phyloP scores from a whole-genome alignment of 2,329 filamentous ascomycete genomes.

The Pyricularia sp. region DNA sequence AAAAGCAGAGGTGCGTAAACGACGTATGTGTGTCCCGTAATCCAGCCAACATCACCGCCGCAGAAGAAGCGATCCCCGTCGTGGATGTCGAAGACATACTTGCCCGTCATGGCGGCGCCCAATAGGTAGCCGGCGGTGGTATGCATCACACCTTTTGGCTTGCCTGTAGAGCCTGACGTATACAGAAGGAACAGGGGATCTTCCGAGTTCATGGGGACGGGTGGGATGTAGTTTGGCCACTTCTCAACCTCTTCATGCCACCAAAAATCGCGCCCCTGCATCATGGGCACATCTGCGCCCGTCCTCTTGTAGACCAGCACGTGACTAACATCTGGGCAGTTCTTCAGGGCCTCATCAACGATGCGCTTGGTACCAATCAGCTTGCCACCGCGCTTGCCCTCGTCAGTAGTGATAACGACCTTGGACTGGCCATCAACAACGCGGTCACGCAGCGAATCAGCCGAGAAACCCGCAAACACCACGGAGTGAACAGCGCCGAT shows the following conservation, averaged over 20 bases:
- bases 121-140: slow-evolving; percentile 92
- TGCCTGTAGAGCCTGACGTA: slow-evolving; percentile 93
- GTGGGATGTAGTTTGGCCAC: slow-evolving; percentile 84
- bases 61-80: slow-evolving; percentile 91
- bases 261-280: slow-evolving; percentile 79
- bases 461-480: slow-evolving; percentile 94
- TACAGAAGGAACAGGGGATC: slow-evolving; percentile 96
- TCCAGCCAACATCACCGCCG: slow-evolving; percentile 97
- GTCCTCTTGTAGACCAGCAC: slow-evolving; percentile 93
- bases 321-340: slow-evolving; percentile 77
- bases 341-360: slow-evolving; percentile 91
- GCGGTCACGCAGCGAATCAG: slow-evolving; percentile 88
- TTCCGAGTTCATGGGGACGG: slow-evolving; percentile 81
- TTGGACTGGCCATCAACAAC: slow-evolving; percentile 83
- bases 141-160: slow-evolving; percentile 98
- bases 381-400: slow-evolving; percentile 96
- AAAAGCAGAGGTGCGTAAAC: slow-evolving; percentile 91
- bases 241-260: slow-evolving; percentile 99
- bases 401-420: slow-evolving; percentile 92
- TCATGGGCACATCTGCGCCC: slow-evolving; percentile 84
- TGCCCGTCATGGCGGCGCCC: slow-evolving; percentile 84
- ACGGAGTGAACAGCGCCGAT: slow-evolving; percentile 96
- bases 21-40: slow-evolving; percentile 96
- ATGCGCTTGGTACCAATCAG: slow-evolving; percentile 98
- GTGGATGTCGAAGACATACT: slow-evolving; percentile 98